Conservation (phyloP, 2,329 filamentous ascomycete species). For the Teratosphaeria viscida region DNA sequence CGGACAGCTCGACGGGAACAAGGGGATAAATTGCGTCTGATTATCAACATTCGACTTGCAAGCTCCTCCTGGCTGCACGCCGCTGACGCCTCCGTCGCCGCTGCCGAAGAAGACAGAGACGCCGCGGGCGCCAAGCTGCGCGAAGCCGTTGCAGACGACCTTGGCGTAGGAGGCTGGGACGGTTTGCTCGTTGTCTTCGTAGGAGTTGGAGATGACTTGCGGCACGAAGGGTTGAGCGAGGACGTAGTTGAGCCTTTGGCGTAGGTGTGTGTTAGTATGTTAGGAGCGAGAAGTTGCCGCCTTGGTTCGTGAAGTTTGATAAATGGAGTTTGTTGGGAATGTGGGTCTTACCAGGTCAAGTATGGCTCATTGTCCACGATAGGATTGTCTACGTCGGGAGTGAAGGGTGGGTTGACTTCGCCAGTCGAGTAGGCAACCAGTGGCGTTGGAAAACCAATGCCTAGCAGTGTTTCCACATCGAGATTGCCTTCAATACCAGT, state of each 20-base stretch:
- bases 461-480: slow-evolving; percentile 51
- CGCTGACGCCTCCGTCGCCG: slow-evolving; percentile 51
- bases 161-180: slow-evolving; percentile 51
- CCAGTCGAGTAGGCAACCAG: slow-evolving; percentile 51
- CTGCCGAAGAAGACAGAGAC: slow-evolving; percentile 53
- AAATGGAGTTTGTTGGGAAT: too few species aligned
- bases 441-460: slow-evolving; percentile 43
- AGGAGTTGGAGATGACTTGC: slow-evolving; percentile 53
- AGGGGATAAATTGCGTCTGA: slow-evolving; percentile 24
- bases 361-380: slow-evolving; percentile 58
- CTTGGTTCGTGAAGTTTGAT: too few species aligned
- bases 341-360: slow-evolving; percentile 39
- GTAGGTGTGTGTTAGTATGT: neutral
- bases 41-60: slow-evolving; percentile 38
- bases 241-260: slow-evolving; percentile 39
- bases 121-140: slow-evolving; percentile 57
- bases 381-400: slow-evolving; percentile 37
- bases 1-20: slow-evolving; percentile 38
- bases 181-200: slow-evolving; percentile 57
- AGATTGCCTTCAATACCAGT: slow-evolving; percentile 47
- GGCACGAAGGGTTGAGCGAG: slow-evolving; percentile 47
- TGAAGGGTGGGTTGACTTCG: slow-evolving; percentile 42
- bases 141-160: slow-evolving; percentile 53
- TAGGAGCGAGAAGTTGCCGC: neutral
- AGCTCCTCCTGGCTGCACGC: slow-evolving; percentile 22